Evolutionary conservation across 1,284 basidiomycete genomes (phyloP).

Genomic region (Ganoderma lucidum): DNA sequence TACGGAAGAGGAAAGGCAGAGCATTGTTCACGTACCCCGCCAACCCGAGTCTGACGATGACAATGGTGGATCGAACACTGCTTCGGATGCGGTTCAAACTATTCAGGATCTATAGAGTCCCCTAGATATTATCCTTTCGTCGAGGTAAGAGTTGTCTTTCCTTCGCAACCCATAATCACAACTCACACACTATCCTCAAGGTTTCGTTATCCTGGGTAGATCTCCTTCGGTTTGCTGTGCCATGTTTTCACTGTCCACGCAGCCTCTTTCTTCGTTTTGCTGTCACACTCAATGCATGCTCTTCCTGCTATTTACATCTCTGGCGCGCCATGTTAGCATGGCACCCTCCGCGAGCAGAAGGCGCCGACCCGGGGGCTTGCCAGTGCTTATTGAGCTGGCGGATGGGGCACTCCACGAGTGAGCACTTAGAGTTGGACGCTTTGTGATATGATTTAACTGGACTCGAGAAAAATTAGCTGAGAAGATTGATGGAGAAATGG

Average conservation of each 20-base stretch:
- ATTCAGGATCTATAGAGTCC: neutral
- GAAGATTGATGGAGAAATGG: too few relatives aligned
- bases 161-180: neutral
- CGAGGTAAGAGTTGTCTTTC: neutral
- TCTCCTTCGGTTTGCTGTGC: neutral
- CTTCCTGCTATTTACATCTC: too few relatives aligned
- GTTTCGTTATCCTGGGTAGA: neutral
- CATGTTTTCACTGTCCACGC: neutral
- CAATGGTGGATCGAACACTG: neutral
- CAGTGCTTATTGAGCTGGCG: too few relatives aligned
- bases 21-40: conserved; percentile 16
- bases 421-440: too few relatives aligned
- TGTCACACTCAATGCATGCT: neutral
- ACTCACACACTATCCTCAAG: neutral
- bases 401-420: too few relatives aligned
- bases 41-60: neutral
- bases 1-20: conserved; percentile 17
- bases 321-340: too few relatives aligned
- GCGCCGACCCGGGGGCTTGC: too few relatives aligned
- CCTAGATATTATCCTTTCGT: neutral
- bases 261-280: neutral
- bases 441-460: too few relatives aligned
- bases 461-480: too few relatives aligned
- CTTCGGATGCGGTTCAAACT: too few relatives aligned
- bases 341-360: too few relatives aligned